Percentiles rank a stretch among this genome's conserved stretches.
phyloP scores from a whole-genome alignment of 2,329 filamentous ascomycete genomes.

The Tolypocladium tropicale region DNA sequence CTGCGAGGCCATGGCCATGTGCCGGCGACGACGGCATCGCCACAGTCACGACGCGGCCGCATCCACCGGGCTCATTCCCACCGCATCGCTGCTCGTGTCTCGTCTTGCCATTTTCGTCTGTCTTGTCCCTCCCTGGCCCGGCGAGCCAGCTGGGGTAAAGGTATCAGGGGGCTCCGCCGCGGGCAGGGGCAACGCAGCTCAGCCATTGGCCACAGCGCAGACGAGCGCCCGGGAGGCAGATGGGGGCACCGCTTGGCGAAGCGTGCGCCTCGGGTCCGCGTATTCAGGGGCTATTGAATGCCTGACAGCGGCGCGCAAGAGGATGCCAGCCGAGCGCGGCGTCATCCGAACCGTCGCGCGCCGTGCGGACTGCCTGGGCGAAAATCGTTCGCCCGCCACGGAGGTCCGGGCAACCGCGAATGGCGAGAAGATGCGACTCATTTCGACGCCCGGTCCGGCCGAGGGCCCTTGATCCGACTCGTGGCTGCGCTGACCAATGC shows the following conservation, averaged over 20 bases:
- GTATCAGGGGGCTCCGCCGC: not conserved
- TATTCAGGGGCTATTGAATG: not conserved
- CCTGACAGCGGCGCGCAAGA: not conserved
- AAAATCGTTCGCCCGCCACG: not conserved
- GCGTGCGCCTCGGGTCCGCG: not conserved
- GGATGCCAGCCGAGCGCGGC: not conserved
- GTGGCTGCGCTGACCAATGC: not conserved
- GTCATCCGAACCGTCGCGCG: not conserved
- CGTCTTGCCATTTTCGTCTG: not conserved
- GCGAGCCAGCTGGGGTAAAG: not conserved
- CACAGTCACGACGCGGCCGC: not conserved
- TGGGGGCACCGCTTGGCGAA: not conserved
- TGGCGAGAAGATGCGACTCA: not conserved
- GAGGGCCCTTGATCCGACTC: not conserved
- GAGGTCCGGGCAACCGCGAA: not conserved
- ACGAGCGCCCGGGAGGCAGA: not conserved
- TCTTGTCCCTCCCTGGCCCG: not conserved
- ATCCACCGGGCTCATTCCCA: not conserved
- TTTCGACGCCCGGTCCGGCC: not conserved
- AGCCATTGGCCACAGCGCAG: not conserved
- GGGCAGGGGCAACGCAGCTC: not conserved
- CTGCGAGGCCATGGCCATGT: not conserved
- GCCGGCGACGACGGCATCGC: not conserved
- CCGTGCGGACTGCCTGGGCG: not conserved
- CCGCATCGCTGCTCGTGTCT: not conserved